Percentiles rank a stretch among this genome's conserved stretches.
phyloP scores from a whole-genome alignment of 164 flowering plant genomes.

The Chimonanthus salicifolius region DNA sequence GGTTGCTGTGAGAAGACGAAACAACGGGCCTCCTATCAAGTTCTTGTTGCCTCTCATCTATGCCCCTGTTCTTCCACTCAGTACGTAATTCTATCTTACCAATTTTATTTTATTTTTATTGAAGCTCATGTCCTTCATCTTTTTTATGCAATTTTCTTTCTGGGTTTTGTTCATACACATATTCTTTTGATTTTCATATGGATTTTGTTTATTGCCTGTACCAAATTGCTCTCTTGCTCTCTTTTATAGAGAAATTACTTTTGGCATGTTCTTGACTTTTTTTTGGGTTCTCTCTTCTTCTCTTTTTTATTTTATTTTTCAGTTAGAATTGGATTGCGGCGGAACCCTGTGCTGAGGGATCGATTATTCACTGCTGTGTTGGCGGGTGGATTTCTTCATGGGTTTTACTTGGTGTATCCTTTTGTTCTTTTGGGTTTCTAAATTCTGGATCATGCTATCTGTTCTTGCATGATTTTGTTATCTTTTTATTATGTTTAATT shows the following conservation, averaged over 20 bases:
- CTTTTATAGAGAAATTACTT: not conserved
- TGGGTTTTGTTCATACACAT: not conserved
- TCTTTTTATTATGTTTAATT: no score
- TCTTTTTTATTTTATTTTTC: conserved; percentile 12
- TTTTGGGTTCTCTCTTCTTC: not conserved
- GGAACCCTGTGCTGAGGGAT: conserved; percentile 80
- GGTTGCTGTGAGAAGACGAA: conserved; percentile 28
- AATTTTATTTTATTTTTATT: not conserved
- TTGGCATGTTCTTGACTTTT: not conserved
- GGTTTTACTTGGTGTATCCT: conserved; percentile 94
- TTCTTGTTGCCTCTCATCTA: conserved; percentile 81
- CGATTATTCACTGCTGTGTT: conserved; percentile 74
- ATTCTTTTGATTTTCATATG: not conserved
- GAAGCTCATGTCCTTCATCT: not conserved
- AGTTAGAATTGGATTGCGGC: conserved; percentile 77
- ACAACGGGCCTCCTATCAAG: conserved; percentile 46
- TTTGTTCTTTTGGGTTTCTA: conserved; percentile 8
- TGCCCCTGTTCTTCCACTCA: conserved; percentile 93
- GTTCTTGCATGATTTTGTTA: no score
- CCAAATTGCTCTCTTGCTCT: not conserved
- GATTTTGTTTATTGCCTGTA: not conserved
- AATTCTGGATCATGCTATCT: no score
- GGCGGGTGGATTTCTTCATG: conserved; percentile 90
- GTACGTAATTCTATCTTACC: conserved; percentile 30
- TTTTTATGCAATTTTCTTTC: not conserved